Conservation (phyloP, 2,329 filamentous ascomycete genomes). For the Colletotrichum cereale region DNA sequence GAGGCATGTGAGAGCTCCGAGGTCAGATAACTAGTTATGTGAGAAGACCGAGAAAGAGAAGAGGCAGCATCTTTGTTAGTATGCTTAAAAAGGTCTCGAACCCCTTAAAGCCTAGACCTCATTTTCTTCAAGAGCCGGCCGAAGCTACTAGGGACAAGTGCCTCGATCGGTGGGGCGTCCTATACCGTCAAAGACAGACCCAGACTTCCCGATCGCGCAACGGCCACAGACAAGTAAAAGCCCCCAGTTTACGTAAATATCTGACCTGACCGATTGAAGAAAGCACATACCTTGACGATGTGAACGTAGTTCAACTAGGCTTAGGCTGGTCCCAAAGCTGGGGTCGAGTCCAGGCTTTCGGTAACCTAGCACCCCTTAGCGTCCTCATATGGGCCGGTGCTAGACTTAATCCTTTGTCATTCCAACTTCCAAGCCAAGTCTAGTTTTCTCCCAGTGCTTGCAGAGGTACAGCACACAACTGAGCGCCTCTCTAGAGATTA, state of each 20-base stretch:
- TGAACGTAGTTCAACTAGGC: background rate
- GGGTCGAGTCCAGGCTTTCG: background rate
- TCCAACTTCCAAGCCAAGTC: background rate
- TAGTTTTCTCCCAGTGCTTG: background rate
- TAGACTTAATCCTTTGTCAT: background rate
- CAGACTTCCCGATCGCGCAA: background rate
- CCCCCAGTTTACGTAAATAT: background rate
- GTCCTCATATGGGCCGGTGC: background rate
- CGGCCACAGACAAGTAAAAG: background rate
- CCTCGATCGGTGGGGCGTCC: too few species aligned
- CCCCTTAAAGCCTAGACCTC: too few species aligned
- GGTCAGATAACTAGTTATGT: background rate
- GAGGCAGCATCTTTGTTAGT: too few species aligned
- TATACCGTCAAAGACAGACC: too few species aligned
- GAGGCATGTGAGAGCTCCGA: background rate
- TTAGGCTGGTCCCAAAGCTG: background rate
- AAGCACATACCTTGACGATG: background rate
- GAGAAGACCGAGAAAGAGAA: too few species aligned
- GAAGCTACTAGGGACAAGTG: too few species aligned
- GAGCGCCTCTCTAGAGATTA: background rate
- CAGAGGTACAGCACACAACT: background rate
- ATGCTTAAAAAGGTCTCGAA: background rate
- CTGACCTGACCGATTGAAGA: background rate
- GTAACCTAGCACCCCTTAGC: background rate
- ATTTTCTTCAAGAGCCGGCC: too few species aligned